phyloP scores from a whole-genome alignment of 1,284 basidiomycete genomes.

The Ceratobasidium papillatum region DNA sequence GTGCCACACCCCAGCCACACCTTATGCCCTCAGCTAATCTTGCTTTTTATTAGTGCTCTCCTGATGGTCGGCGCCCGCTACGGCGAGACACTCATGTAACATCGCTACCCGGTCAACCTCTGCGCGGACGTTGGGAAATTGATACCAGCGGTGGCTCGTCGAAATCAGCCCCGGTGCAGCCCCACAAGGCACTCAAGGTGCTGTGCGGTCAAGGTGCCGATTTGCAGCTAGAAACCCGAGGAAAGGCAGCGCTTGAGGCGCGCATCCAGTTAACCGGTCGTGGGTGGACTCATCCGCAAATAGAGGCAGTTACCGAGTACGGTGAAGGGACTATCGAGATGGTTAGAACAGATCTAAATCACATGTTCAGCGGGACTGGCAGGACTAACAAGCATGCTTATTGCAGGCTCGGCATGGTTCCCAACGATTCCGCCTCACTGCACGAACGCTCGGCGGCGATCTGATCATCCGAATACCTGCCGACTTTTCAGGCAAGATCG shows the following conservation, averaged over 20 bases:
- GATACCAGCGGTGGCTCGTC: slow-evolving; percentile 25
- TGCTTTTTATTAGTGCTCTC: slow-evolving; percentile 17
- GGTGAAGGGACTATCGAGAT: slow-evolving; percentile 29
- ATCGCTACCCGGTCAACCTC: slow-evolving; percentile 17
- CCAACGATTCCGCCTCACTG: slow-evolving; percentile 37
- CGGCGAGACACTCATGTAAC: slow-evolving; percentile 34
- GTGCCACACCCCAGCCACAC: neutral
- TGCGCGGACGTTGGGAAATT: slow-evolving; percentile 32
- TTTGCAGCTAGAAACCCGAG: slow-evolving; percentile 16
- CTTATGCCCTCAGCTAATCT: neutral
- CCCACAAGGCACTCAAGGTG: slow-evolving; percentile 33
- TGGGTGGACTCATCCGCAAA: slow-evolving; percentile 26
- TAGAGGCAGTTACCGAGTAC: slow-evolving; percentile 32
- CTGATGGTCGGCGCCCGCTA: slow-evolving; percentile 28
- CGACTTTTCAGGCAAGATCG: slow-evolving; percentile 28
- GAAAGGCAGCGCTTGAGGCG: slow-evolving; percentile 25
- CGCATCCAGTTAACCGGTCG: slow-evolving; percentile 38
- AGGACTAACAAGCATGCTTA: neutral
- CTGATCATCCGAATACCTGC: slow-evolving; percentile 28
- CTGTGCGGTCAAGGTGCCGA: slow-evolving; percentile 14
- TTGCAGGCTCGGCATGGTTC: slow-evolving; percentile 36
- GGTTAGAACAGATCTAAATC: slow-evolving; percentile 7
- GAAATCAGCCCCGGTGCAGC: slow-evolving; percentile 3
- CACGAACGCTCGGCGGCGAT: slow-evolving; percentile 27
- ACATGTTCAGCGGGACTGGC: neutral